phyloP scores from a whole-genome alignment of 306 rosid genomes.

The Lagenaria siceraria region DNA sequence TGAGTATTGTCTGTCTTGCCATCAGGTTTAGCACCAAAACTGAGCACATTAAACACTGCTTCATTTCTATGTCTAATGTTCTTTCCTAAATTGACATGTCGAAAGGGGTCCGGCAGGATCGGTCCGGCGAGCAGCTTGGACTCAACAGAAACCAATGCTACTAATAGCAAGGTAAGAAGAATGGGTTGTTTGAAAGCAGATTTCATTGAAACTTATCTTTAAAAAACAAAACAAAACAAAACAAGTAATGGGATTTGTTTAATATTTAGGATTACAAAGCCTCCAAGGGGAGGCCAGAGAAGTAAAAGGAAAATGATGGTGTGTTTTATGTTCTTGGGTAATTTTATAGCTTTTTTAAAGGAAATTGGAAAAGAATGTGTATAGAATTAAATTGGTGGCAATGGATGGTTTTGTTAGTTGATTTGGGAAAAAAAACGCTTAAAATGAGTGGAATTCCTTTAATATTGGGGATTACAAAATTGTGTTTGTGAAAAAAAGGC shows the following conservation, averaged over 20 bases:
- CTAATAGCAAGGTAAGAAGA: conserved; percentile 9
- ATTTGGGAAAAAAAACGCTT: neutral
- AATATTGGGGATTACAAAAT: neutral
- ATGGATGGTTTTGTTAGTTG: neutral
- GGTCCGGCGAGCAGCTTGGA: neutral
- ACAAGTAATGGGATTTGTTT: neutral
- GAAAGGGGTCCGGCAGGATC: conserved; percentile 13
- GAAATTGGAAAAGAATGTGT: neutral
- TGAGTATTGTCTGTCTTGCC: conserved; percentile 32
- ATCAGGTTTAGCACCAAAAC: conserved; percentile 39
- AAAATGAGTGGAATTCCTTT: conserved; percentile 13
- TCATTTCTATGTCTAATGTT: conserved; percentile 7
- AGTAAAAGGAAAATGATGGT: conserved; percentile 6
- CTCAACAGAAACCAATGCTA: conserved; percentile 1
- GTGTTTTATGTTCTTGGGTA: conserved; percentile 5
- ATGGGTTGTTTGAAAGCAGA: conserved; percentile 7
- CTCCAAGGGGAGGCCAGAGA: conserved; percentile 30
- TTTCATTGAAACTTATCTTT: conserved; percentile 31
- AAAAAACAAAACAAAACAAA: neutral
- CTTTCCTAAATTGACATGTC: conserved; percentile 10
- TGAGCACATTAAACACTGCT: conserved; percentile 23
- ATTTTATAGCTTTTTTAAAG: conserved; percentile 15
- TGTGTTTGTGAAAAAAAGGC: neutral
- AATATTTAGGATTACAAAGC: neutral
- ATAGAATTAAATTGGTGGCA: conserved; percentile 2